Percentiles rank a stretch among this genome's conserved stretches.
Conservation (phyloP, 257 asterid genomes). For the Solanum habrochaites region DNA sequence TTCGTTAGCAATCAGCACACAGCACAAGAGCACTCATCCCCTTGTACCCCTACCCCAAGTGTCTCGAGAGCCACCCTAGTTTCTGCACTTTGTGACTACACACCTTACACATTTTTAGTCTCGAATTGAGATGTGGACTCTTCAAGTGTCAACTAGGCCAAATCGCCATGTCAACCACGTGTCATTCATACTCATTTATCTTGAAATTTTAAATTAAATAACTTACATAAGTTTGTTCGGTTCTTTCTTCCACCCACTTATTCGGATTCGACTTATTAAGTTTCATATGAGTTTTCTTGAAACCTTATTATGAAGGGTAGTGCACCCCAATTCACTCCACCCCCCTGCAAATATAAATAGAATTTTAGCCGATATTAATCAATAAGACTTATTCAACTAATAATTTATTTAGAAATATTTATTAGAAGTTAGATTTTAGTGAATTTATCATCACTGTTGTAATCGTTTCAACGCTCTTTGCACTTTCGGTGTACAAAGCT, state of each 20-base stretch:
- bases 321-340: background rate
- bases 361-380: background rate
- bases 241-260: background rate
- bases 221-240: background rate
- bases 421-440: too few relatives aligned
- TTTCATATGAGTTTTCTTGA: too few relatives aligned
- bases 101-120: background rate
- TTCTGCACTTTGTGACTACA: background rate
- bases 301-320: background rate
- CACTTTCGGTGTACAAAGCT: background rate
- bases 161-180: background rate
- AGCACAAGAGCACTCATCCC: too few relatives aligned
- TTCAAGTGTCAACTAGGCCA: background rate
- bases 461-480: background rate
- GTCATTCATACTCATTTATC: background rate
- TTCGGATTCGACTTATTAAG: background rate
- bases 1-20: too few relatives aligned
- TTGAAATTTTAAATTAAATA: too few relatives aligned
- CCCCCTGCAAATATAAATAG: background rate
- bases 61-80: too few relatives aligned
- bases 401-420: too few relatives aligned
- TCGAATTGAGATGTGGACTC: background rate
- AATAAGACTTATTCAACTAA: background rate
- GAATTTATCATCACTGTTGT: too few relatives aligned
- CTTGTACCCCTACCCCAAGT: too few relatives aligned